Evolutionary conservation across 139 green algal species (phyloP).

Genomic region (Coccomyxa sp.): DNA sequence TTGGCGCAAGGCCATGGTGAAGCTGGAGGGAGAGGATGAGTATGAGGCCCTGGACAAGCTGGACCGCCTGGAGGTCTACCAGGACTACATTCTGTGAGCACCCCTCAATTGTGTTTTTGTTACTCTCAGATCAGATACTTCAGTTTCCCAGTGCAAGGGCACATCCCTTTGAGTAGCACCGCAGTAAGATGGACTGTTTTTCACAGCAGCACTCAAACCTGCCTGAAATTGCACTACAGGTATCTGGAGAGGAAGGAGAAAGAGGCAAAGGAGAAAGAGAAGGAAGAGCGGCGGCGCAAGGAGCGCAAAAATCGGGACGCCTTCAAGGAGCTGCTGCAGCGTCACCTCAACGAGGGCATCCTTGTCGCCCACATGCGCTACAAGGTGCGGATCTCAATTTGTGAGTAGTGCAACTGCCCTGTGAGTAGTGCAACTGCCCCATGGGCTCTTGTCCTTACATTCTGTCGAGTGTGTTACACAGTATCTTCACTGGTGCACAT

Average conservation of each 20-base stretch:
- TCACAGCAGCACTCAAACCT: background rate
- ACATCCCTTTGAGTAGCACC: too few relatives aligned
- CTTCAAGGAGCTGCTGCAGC: constrained; percentile 69
- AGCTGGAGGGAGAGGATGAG: constrained; percentile 60
- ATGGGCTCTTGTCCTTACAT: too few relatives aligned
- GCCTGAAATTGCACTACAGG: constrained; percentile 14
- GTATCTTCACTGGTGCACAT: too few relatives aligned
- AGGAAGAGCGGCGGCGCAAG: constrained; percentile 53
- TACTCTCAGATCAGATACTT: background rate
- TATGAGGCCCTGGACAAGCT: constrained; percentile 68
- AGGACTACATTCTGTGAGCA: constrained; percentile 54
- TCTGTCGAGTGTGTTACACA: too few relatives aligned
- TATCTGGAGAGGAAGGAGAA: constrained; percentile 68
- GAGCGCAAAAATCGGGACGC: constrained; percentile 71
- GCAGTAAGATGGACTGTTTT: too few relatives aligned
- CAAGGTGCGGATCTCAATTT: constrained; percentile 16
- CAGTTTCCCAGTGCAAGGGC: too few relatives aligned
- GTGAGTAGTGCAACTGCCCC: too few relatives aligned
- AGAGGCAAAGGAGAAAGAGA: constrained; percentile 53
- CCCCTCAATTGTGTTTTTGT: background rate
- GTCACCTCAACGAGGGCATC: constrained; percentile 41
- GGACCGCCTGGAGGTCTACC: constrained; percentile 71
- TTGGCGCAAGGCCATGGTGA: constrained; percentile 58
- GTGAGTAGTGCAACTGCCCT: background rate
- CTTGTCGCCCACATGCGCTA: constrained; percentile 46